Evolutionary conservation across 768 basidiomycete species (phyloP), one percentile per base, ranked within the genome.

Genomic region (Podaxis sp.): DNA sequence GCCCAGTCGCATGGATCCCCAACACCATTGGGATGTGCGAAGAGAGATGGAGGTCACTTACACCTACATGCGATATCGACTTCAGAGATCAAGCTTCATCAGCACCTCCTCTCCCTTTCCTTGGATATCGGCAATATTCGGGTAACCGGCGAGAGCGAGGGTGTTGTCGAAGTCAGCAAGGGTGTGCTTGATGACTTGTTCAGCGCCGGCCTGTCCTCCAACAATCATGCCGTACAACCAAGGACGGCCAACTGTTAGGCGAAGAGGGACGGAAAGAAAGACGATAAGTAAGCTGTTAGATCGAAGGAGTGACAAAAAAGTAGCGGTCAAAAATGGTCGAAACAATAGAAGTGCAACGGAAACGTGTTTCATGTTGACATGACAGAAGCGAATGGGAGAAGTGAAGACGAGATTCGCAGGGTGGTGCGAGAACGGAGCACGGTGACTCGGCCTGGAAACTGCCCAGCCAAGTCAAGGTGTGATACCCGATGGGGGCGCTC

Each of bases 161-260:
- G 83, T 83, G 50, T 79, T 75, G 64, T 92, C 83, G 21, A 90
- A 68, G 64, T 93, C 91, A 9, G 88, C 84, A 32, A 93, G 72
- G 2, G 85, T 83, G 58, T 83, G 81, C 58, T 74, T 80, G 62
- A 94, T 71, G 11, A 93, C 87, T 64, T 90, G 85, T 66, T 91
- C 86, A 10, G 91, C 84, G 2, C 92, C 93, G 3, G 76, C 79
- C 69, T 91, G 83, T 0, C 92, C 91, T 4, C 76, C 88, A 11
- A 88, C 73, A 5, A 87, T 76, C 47, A 90, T 80, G 5, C 88
- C 91, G 62, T 91, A 92, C 63, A 92, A 76, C 76, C 81, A 86
- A 9, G 88, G 87, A n/a, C 90, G 82, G 23, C 82, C 90, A 35
- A 92, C 88, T 91, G 32, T 36, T 9, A 25, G 35, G 10, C 5